These are phyloP conservation scores for Tricholoma bakamatsutake DNA, from an alignment of 768 basidiomycete species.

Conservation along the genomic window DNA sequence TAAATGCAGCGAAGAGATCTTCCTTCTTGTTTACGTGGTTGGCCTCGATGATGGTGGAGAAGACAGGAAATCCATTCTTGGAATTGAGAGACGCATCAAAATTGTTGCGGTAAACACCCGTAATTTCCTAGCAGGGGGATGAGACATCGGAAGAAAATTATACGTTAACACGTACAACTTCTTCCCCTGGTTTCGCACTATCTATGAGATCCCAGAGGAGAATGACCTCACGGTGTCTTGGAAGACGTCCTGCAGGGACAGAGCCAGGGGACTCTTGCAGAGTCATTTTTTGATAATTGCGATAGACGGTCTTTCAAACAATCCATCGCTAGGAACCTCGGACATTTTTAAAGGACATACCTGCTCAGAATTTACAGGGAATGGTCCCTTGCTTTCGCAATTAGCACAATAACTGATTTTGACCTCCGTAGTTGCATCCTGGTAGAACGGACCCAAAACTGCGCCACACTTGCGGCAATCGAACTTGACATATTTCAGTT, in stretches of 20 bases:
- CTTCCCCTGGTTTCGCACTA: constrained; percentile 96
- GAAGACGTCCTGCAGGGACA: constrained; percentile 95
- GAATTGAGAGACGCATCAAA: constrained; percentile 97
- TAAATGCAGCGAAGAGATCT: constrained; percentile 97
- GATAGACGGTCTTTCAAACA: constrained; percentile 75
- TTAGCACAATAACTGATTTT: constrained; percentile 91
- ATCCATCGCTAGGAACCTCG: not conserved
- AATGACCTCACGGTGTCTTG: constrained; percentile 94
- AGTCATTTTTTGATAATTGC: constrained; percentile 99
- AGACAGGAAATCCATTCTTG: constrained; percentile 99
- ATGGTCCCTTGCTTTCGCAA: constrained; percentile 94
- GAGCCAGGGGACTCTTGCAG: constrained; percentile 97
- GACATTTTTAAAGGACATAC: constrained; percentile 31
- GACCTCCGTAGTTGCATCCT: constrained; percentile 93
- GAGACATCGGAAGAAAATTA: constrained; percentile 8
- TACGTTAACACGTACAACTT: constrained; percentile 61
- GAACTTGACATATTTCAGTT: constrained; percentile 98
- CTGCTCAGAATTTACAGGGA: constrained; percentile 94
- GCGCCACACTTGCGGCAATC: constrained; percentile 93
- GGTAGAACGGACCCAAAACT: constrained; percentile 95
- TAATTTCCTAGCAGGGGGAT: constrained; percentile 68
- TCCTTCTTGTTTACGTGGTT: constrained; percentile 99
- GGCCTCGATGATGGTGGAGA: constrained; percentile 96
- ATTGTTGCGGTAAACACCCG: constrained; percentile 97
- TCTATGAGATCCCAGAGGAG: constrained; percentile 98